Conservation (phyloP, 805 yeast species). For the Myxozyma udenii region DNA sequence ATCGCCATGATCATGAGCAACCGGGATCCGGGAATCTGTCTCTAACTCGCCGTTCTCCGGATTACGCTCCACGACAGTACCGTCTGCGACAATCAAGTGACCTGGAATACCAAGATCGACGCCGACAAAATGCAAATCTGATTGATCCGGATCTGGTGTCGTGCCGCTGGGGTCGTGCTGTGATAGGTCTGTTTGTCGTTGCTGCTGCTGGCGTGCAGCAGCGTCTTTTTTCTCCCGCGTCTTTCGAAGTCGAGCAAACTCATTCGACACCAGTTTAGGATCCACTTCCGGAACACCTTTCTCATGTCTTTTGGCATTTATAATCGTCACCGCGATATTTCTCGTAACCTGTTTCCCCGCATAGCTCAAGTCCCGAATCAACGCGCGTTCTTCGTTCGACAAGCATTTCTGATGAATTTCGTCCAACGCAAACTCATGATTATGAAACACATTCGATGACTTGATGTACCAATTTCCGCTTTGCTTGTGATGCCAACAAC, state of each 20-base stretch:
- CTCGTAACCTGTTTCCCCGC: slow-evolving; percentile 23
- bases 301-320: slow-evolving; percentile 22
- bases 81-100: too few species aligned
- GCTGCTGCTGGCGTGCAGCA: background rate
- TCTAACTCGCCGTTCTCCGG: too few species aligned
- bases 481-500: slow-evolving; percentile 28
- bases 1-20: too few species aligned
- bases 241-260: slow-evolving; percentile 15
- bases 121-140: too few species aligned
- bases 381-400: slow-evolving; percentile 13
- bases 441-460: slow-evolving; percentile 21
- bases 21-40: too few species aligned
- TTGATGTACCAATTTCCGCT: slow-evolving; percentile 27
- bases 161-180: too few species aligned
- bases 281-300: slow-evolving; percentile 26
- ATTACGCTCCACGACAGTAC: too few species aligned
- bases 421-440: slow-evolving; percentile 23
- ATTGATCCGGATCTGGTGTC: too few species aligned
- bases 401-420: slow-evolving; percentile 15
- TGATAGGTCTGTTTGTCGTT: too few species aligned
- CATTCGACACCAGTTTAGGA: slow-evolving; percentile 25
- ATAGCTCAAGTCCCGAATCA: slow-evolving; percentile 20
- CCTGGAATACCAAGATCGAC: too few species aligned
- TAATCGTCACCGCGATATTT: slow-evolving; percentile 20
- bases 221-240: slow-evolving; percentile 1